phyloP scores from a whole-genome alignment of 208 protist species.

The Trypanosoma avium region DNA sequence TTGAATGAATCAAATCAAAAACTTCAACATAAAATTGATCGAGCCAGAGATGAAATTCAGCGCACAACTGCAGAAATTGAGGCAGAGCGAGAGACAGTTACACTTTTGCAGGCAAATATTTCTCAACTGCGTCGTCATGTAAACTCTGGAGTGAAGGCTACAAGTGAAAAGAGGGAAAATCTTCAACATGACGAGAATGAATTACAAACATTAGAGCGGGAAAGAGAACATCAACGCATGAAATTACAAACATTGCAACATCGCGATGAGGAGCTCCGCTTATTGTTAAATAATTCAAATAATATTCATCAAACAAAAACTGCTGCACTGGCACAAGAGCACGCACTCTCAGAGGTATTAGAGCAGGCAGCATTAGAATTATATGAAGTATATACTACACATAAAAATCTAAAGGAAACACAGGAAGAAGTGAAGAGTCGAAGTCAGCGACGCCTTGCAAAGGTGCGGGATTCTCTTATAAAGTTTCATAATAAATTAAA shows the following conservation, averaged over 20 bases:
- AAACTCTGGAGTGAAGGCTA: conserved; percentile 7
- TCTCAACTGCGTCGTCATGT: conserved; percentile 33
- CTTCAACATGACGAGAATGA: conserved; percentile 32
- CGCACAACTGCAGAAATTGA: conserved; percentile 32
- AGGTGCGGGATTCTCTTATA: conserved; percentile 41
- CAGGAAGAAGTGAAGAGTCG: conserved; percentile 37
- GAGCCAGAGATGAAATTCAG: conserved; percentile 23
- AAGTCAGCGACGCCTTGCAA: conserved; percentile 31
- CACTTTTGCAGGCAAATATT: conserved; percentile 37
- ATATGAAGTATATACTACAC: conserved; percentile 25
- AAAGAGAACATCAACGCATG: conserved; percentile 11
- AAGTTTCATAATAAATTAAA: conserved; percentile 35
- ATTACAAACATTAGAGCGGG: conserved; percentile 22
- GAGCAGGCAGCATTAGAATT: conserved; percentile 5
- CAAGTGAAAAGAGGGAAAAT: conserved; percentile 16
- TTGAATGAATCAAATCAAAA: conserved; percentile 66
- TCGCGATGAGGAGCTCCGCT: conserved; percentile 23
- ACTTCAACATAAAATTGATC: conserved; percentile 29
- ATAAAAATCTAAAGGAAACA: conserved; percentile 33
- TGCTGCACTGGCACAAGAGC: conserved; percentile 3
- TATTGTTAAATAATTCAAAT: not conserved
- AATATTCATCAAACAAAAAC: not conserved
- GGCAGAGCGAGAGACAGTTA: conserved; percentile 36
- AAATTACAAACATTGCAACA: conserved; percentile 13
- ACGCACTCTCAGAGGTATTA: not conserved